Base-by-base conservation (phyloP, 345 rosid genomes). In the Iberis pinnata region DNA sequence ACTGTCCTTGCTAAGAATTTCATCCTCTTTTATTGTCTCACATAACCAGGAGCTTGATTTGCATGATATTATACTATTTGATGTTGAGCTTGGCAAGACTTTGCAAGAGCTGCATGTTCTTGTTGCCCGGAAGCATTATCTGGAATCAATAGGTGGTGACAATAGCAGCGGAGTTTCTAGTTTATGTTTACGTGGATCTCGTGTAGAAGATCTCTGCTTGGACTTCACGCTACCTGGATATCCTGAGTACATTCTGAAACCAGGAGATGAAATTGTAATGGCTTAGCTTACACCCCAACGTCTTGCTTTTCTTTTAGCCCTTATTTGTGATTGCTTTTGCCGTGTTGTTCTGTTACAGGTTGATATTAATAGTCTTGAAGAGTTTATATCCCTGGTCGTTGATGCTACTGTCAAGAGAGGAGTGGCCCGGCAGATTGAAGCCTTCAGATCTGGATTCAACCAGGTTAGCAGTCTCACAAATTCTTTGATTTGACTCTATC, bases 161-260 rank as follows among this genome's bases (percentile, higher is more conserved):
- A 73, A 58, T 58, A 17, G n/a, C 17, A 68, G 65, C 50, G 76
- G 54, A 7, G 49, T 71, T 49, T 61, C 70, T 42, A 80, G 75
- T 64, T 43, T 86, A 53, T 49, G 60, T 53, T 80, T 93, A 36
- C 86, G 75, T 25, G 95, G 95, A 51, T 58, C 78, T 27, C 67
- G 68, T 17, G 60, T 93, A 43, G 92, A 88, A 70, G 97, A 83
- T 58, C 96, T 93, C 60, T 83, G 70, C 80, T 73, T 93, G 60
- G 96, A 86, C 67, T 93, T 93, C 70, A 79, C 95, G 8, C 83
- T 93, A 58, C 99, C 97, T 50, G 97, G 99, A 29, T 86, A 83
- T 72, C 96, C 97, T 12, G 95, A 88, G 43, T 93, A 78, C 70
- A 70, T 69, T 51, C 44, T 93, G 75, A 88, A 76, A 71, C 66